A percentile compares a stretch with the other conserved stretches of the same genome.
phyloP scores from a whole-genome alignment of 768 basidiomycete species.

The Russula abietina region DNA sequence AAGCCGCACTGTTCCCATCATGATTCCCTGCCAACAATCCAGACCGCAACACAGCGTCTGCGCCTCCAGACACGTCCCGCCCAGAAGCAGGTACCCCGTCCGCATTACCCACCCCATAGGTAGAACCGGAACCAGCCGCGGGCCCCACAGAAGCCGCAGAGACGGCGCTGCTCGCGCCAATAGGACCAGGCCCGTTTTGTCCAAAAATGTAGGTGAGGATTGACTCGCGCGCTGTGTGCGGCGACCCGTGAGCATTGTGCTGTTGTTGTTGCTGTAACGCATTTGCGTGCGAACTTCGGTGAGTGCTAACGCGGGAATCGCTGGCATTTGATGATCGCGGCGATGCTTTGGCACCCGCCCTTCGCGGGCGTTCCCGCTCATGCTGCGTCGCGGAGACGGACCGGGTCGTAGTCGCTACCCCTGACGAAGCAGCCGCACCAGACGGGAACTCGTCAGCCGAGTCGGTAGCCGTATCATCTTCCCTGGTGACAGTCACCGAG shows the following conservation, averaged over 20 bases:
- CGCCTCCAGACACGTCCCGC: conserved; percentile 55
- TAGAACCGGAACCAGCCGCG: not conserved
- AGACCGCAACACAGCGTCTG: conserved; percentile 44
- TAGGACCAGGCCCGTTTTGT: conserved; percentile 75
- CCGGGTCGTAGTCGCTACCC: conserved; percentile 40
- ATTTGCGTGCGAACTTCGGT: conserved; percentile 14
- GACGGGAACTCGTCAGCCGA: conserved; percentile 48
- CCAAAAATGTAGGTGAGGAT: conserved; percentile 99
- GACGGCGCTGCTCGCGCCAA: conserved; percentile 40
- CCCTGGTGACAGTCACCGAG: conserved; percentile 33
- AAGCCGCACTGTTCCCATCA: conserved; percentile 79
- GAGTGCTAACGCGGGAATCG: conserved; percentile 23
- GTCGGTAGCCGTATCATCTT: conserved; percentile 66
- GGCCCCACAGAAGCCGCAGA: not conserved
- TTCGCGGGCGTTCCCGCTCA: conserved; percentile 61
- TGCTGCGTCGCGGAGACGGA: conserved; percentile 79
- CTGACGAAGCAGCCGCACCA: conserved; percentile 48
- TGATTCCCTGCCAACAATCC: conserved; percentile 65
- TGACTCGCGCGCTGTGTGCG: conserved; percentile 63
- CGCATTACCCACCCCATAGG: conserved; percentile 14
- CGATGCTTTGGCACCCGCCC: conserved; percentile 34
- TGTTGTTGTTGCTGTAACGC: not conserved
- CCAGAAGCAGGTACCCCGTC: conserved; percentile 47
- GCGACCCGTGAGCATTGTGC: conserved; percentile 26
- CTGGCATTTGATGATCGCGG: conserved; percentile 29